Conservation (phyloP, 441 rosid species). For the Gossypium schwendimanii region DNA sequence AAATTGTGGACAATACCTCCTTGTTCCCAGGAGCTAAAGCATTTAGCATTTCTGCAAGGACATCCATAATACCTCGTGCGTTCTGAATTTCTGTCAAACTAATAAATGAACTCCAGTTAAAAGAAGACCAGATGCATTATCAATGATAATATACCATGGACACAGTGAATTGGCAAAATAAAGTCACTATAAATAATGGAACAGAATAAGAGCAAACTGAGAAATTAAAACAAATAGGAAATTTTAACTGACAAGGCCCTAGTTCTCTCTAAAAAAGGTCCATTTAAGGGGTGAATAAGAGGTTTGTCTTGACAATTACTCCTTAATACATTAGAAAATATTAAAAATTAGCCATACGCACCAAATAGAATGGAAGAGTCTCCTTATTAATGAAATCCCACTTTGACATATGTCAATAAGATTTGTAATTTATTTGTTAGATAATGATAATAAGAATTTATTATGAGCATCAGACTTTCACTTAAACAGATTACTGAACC, state of each 20-base stretch:
- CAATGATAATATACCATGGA: not conserved
- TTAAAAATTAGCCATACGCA: not conserved
- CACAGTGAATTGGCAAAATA: slow-evolving; percentile 1
- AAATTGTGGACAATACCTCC: slow-evolving; percentile 51
- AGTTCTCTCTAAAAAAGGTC: not conserved
- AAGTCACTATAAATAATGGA: slow-evolving; percentile 1
- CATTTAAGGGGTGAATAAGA: not conserved
- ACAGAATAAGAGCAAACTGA: not conserved
- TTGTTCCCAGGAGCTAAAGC: slow-evolving; percentile 84
- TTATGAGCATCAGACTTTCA: not conserved
- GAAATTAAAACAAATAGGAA: not conserved
- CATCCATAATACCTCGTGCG: slow-evolving; percentile 96
- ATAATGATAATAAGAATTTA: not conserved
- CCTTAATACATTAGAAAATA: not conserved
- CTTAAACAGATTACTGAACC: not conserved
- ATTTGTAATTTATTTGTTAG: not conserved
- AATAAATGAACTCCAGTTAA: slow-evolving; percentile 25
- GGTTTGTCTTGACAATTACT: not conserved
- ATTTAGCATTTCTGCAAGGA: slow-evolving; percentile 90
- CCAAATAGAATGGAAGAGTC: not conserved
- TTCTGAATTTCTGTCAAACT: slow-evolving; percentile 97
- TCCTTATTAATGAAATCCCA: not conserved
- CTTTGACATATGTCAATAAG: not conserved
- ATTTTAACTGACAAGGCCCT: not conserved
- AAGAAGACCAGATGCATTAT: slow-evolving; percentile 12